phyloP scores from a whole-genome alignment of 108 stramenopile genomes.

The Fistulifera pelliculosa region DNA sequence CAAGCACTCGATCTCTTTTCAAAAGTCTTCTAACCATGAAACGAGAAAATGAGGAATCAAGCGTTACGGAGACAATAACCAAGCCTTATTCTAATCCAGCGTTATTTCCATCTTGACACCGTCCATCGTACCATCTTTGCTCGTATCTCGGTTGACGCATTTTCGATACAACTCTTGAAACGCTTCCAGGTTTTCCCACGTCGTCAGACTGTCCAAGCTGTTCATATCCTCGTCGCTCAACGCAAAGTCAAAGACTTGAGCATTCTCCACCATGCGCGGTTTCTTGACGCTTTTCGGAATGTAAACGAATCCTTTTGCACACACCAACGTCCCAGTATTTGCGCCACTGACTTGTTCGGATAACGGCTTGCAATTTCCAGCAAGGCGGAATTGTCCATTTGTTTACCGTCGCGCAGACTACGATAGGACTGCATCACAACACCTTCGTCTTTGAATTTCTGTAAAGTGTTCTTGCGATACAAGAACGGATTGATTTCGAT shows the following conservation, averaged over 20 bases:
- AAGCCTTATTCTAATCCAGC: constrained; percentile 38
- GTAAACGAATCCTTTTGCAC: constrained; percentile 84
- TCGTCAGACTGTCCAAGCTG: constrained; percentile 66
- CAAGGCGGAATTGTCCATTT: constrained; percentile 64
- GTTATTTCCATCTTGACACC: constrained; percentile 87
- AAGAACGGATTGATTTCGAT: constrained; percentile 92
- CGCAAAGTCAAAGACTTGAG: constrained; percentile 81
- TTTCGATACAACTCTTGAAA: constrained; percentile 69
- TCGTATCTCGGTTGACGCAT: constrained; percentile 86
- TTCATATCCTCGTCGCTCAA: constrained; percentile 60
- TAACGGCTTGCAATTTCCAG: constrained; percentile 33
- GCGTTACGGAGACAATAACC: no score
- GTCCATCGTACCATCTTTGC: constrained; percentile 84
- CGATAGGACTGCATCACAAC: constrained; percentile 86
- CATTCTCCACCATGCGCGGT: constrained; percentile 86
- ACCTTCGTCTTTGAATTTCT: constrained; percentile 55
- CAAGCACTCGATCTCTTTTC: no score
- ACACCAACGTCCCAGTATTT: constrained; percentile 91
- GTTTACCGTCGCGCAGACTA: constrained; percentile 81
- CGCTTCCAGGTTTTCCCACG: constrained; percentile 47
- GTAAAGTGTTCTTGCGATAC: constrained; percentile 76
- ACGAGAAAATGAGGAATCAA: no score
- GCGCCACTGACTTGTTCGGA: constrained; percentile 50
- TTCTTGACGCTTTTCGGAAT: constrained; percentile 81
- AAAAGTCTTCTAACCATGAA: no score